These are phyloP conservation scores for Diaporthe sp. DNA, from an alignment of 2,329 filamentous ascomycete genomes.

Conservation along the genomic window DNA sequence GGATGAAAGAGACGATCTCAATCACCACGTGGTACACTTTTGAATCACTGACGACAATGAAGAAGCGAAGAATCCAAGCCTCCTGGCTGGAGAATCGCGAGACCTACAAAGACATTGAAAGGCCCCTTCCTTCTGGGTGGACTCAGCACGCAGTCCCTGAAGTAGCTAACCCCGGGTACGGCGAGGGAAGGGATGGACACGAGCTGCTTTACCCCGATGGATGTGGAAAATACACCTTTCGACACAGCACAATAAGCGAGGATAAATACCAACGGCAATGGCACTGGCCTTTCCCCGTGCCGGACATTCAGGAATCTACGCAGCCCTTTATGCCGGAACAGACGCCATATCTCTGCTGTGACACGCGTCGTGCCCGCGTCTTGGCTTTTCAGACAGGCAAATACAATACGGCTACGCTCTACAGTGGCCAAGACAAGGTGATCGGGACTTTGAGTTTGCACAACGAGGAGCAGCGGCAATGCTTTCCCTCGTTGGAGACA, in stretches of 20 bases:
- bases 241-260: background rate
- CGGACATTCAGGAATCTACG: background rate
- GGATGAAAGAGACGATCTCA: background rate
- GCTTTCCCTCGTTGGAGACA: background rate
- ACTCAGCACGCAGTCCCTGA: background rate
- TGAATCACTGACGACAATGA: background rate
- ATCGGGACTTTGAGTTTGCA: background rate
- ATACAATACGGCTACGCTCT: background rate
- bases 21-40: background rate
- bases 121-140: background rate
- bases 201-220: background rate
- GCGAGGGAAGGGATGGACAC: background rate
- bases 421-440: background rate
- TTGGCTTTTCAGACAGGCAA: background rate
- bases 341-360: background rate
- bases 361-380: background rate
- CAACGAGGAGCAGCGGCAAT: background rate
- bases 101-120: background rate
- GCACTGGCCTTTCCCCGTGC: constrained; percentile 7
- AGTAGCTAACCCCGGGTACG: background rate
- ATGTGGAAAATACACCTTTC: background rate
- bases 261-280: background rate
- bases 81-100: constrained; percentile 2
- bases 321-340: constrained; percentile 4
- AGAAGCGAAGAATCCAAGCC: background rate